Conservation (phyloP, 345 rosid genomes). For the Eucalyptus rudis region DNA sequence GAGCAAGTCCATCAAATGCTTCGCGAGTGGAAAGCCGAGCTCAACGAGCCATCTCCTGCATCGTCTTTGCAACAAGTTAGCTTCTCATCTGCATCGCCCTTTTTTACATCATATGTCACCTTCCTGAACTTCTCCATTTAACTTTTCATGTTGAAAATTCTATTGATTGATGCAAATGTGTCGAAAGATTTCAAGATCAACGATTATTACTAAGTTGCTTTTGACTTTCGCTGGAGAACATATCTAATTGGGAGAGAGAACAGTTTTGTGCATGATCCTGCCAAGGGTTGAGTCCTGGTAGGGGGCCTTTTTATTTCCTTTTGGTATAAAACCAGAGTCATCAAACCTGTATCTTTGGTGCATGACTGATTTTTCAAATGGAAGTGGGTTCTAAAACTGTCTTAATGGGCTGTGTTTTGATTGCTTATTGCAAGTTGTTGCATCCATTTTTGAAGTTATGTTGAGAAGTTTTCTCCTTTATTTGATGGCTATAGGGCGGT, state of each 20-base stretch:
- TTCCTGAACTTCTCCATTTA: neutral
- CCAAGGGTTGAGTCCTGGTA: neutral
- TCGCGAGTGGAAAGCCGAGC: conserved; percentile 97
- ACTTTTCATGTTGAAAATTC: neutral
- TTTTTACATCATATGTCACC: neutral
- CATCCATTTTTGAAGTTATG: neutral
- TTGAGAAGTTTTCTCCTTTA: neutral
- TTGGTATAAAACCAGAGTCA: neutral
- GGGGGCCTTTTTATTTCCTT: neutral
- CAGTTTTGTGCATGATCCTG: neutral
- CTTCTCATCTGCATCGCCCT: neutral
- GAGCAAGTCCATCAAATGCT: conserved; percentile 99
- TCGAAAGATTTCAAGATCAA: neutral
- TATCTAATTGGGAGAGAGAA: neutral
- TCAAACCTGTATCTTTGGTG: neutral
- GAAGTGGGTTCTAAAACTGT: neutral
- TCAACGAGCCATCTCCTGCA: conserved; percentile 95
- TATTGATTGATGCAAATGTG: neutral
- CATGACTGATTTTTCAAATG: neutral
- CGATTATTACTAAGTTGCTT: neutral
- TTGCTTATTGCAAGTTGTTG: neutral
- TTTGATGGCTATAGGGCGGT: conserved; percentile 42
- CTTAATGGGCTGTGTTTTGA: neutral
- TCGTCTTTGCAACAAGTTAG: conserved; percentile 95
- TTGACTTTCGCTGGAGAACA: neutral